Evolutionary conservation across 2,329 filamentous ascomycete genomes (phyloP), one percentile per base, ranked within the genome.

Genomic region (Nothomitra cinnamomea): DNA sequence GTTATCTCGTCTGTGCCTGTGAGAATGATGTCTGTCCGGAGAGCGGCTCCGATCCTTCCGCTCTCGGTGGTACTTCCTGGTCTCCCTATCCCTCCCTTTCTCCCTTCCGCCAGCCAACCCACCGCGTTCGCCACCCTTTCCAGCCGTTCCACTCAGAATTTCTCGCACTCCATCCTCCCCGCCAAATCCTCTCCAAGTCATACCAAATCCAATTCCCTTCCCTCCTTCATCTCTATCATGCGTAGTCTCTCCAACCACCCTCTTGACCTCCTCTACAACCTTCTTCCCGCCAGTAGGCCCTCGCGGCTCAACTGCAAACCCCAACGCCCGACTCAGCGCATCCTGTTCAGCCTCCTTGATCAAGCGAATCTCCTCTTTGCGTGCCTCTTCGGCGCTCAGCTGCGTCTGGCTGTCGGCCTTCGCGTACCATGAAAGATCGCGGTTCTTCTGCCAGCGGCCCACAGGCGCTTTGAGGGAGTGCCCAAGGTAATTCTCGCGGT

Each of bases 331-430:
- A 2, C 87, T 82, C 64, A 96, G 82, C 1, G 89, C 92, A 65
- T 95, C 90, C 64, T 95, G 86, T 63, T 98, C 92, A 0, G 85
- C 87, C 66, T 95, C 85, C 63, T 95, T 95, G 64, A 95, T 76
- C 60, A 76, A 80, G 60, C 80, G 78, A 60, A 92, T 76, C 67
- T 95, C 90, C 61, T 87, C 84, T 56, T 79, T 80, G 53, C 84
- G 75, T 63, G 83, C 77, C 57, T 79, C 72, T 43, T 72, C 77
- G 15, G 68, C 70, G 74, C 56, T 80, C 78, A 2, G 51, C 62
- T 21, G 62, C 60, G 40, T 63, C 58, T 41, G 76, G 69, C 73
- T 68, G 28, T 74, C 67, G 2, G 67, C 71, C 61, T 78, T 80
- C 5, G 79, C 73, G 57, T 83, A 84, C 80, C 80, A 82, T 61